phyloP scores from a whole-genome alignment of 169 alveolate species.

The Eimeria maxima region DNA sequence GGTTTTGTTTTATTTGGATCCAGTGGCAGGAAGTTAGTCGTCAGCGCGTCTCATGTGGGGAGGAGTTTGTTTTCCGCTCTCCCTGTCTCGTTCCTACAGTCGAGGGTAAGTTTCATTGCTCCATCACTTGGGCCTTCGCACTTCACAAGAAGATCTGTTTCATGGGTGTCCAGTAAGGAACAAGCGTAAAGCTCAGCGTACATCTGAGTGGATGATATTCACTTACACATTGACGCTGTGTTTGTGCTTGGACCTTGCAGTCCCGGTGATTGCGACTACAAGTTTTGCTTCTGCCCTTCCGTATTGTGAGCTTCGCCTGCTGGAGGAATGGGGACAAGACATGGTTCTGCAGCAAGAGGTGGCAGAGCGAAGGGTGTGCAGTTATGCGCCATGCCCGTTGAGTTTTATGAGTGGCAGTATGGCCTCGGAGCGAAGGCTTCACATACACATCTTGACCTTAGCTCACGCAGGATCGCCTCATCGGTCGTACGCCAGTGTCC shows the following conservation, averaged over 20 bases:
- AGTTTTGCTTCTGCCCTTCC: conserved; percentile 60
- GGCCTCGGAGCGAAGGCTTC: neutral
- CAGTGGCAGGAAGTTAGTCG: conserved; percentile 73
- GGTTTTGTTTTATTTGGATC: neutral
- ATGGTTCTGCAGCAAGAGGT: neutral
- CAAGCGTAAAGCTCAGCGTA: neutral
- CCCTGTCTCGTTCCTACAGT: conserved; percentile 6
- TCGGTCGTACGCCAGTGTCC: neutral
- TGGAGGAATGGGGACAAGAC: conserved; percentile 41
- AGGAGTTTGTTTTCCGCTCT: conserved; percentile 57
- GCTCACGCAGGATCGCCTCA: neutral
- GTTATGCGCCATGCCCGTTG: neutral
- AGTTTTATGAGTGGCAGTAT: neutral
- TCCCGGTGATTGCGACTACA: conserved; percentile 59
- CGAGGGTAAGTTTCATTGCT: conserved; percentile 14
- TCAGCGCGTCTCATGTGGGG: conserved; percentile 63
- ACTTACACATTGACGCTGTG: neutral
- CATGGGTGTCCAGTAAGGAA: neutral
- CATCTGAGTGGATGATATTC: neutral
- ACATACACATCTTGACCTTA: neutral
- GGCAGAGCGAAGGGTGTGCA: conserved; percentile 64
- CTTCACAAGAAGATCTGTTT: neutral
- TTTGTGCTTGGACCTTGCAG: conserved; percentile 22
- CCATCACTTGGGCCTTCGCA: neutral
- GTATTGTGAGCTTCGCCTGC: conserved; percentile 67